phyloP scores from a whole-genome alignment of 169 alveolate genomes.

The Cryptosporidium muris region DNA sequence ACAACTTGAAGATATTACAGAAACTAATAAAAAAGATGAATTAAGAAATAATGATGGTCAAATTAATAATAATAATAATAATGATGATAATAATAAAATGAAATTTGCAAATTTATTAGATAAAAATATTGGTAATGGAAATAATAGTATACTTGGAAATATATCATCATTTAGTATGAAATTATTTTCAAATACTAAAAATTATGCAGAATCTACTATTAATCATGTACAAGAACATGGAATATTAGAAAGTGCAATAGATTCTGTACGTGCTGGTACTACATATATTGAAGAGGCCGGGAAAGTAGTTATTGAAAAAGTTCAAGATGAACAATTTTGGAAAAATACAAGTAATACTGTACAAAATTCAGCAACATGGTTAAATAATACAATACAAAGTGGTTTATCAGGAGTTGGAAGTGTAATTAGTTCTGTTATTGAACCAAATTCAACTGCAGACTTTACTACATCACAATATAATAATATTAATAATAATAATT shows the following conservation, averaged over 20 bases:
- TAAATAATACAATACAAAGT: conserved; percentile 52
- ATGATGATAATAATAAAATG: not conserved
- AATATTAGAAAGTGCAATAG: conserved; percentile 55
- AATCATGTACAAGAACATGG: conserved; percentile 53
- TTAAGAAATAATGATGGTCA: not conserved
- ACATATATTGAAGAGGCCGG: conserved; percentile 56
- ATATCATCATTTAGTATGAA: conserved; percentile 45
- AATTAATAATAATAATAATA: not conserved
- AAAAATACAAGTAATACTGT: conserved; percentile 41
- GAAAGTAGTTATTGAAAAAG: conserved; percentile 65
- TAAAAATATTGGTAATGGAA: conserved; percentile 10
- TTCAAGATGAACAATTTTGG: conserved; percentile 69
- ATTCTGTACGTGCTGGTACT: conserved; percentile 59
- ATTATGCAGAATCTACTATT: conserved; percentile 53
- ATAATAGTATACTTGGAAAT: conserved; percentile 17
- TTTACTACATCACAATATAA: conserved; percentile 2
- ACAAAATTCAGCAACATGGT: conserved; percentile 66
- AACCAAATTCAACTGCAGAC: conserved; percentile 29
- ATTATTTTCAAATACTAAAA: conserved; percentile 62
- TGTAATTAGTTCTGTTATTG: conserved; percentile 45
- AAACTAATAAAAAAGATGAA: not conserved
- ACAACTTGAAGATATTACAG: conserved; percentile 21
- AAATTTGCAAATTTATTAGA: conserved; percentile 47
- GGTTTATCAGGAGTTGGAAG: conserved; percentile 61
- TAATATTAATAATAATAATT: not conserved